Percentiles rank a stretch among this genome's conserved stretches.
Evolutionary conservation across 2,329 filamentous ascomycete species (phyloP).

Genomic region (Aspergillus amoenus): DNA sequence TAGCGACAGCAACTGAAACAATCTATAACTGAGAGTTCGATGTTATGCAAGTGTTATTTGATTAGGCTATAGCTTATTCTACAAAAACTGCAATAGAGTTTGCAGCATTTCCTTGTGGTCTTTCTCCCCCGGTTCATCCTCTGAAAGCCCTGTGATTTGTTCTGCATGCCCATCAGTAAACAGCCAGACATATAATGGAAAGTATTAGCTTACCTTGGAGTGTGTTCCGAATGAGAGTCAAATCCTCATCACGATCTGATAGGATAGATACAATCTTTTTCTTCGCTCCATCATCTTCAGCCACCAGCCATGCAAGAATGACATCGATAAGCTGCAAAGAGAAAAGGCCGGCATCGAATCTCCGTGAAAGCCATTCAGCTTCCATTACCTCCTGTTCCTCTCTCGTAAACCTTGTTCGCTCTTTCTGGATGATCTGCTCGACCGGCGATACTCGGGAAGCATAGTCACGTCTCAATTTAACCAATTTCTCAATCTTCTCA

Average conservation of each 20-base stretch:
- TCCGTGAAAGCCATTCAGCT: constrained; percentile 70
- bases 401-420: constrained; percentile 55
- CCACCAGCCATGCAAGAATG: constrained; percentile 84
- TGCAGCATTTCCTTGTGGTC: constrained; percentile 64
- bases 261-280: constrained; percentile 64
- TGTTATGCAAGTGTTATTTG: neutral
- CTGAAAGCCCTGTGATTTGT: constrained; percentile 61
- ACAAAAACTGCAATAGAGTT: constrained; percentile 52
- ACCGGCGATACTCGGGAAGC: constrained; percentile 60
- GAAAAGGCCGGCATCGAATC: constrained; percentile 82
- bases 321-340: constrained; percentile 76
- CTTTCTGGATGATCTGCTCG: constrained; percentile 61
- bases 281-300: constrained; percentile 78
- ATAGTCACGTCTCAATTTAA: constrained; percentile 72
- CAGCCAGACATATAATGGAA: too few relatives aligned
- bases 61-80: constrained; percentile 6
- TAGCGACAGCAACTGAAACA: neutral
- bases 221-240: constrained; percentile 64
- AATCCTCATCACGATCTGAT: constrained; percentile 64
- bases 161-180: constrained; percentile 38
- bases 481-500: constrained; percentile 72
- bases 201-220: constrained; percentile 55
- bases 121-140: constrained; percentile 54
- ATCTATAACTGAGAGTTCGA: neutral
- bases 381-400: constrained; percentile 63